phyloP scores from a whole-genome alignment of 257 asterid genomes.

The Forsythia viridissima region DNA sequence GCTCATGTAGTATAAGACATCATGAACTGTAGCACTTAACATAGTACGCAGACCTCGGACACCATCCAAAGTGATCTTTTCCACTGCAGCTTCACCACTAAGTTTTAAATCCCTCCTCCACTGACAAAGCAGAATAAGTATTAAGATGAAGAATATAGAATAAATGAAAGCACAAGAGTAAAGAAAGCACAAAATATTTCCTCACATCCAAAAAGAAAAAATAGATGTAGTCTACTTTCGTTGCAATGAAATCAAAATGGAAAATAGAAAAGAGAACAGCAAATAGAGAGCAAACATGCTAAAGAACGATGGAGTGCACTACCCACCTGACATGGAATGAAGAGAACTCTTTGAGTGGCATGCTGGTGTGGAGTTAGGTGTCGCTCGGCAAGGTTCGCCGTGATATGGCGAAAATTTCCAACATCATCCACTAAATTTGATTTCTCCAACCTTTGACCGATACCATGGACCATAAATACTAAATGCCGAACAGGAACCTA shows the following conservation, averaged over 20 bases:
- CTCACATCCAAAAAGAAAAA: neutral
- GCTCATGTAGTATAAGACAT: conserved; percentile 96
- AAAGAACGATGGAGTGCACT: conserved; percentile 12
- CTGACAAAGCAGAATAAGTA: conserved; percentile 41
- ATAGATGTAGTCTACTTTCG: neutral
- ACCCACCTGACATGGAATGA: conserved; percentile 91
- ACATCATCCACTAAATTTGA: conserved; percentile 98
- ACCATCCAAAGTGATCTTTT: conserved; percentile 85
- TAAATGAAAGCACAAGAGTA: too few species aligned
- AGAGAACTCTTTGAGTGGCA: conserved; percentile 84
- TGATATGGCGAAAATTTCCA: conserved; percentile 70
- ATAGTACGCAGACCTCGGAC: conserved; percentile 88
- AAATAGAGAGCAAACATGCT: conserved; percentile 9
- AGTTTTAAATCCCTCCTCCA: conserved; percentile 97
- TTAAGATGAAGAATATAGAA: conserved; percentile 2
- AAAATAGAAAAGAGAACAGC: neutral
- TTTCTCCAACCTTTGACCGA: conserved; percentile 96
- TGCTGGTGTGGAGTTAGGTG: conserved; percentile 90
- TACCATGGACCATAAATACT: conserved; percentile 97
- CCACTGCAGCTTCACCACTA: conserved; percentile 92
- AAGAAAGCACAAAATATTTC: neutral
- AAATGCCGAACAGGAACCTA: conserved; percentile 96
- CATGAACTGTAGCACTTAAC: conserved; percentile 98
- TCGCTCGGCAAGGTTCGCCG: conserved; percentile 74
- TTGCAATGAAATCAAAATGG: neutral